A percentile compares a stretch with the other conserved stretches of the same genome.
Conservation (phyloP, 2,329 filamentous ascomycete species). For the Paecilomyces fulvus region DNA sequence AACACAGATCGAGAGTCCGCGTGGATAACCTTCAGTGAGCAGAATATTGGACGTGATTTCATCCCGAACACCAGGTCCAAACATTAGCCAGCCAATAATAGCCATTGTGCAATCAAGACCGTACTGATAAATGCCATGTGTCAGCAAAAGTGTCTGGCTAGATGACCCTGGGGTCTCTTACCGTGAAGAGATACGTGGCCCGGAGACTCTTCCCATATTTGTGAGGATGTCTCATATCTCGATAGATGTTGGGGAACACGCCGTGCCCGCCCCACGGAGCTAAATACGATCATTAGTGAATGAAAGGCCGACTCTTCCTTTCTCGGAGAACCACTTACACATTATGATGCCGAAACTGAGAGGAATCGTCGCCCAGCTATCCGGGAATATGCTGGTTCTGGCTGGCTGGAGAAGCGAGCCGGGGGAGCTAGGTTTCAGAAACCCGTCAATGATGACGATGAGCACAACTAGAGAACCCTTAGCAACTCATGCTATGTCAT, state of each 20-base stretch:
- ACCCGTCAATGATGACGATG: slow-evolving; percentile 76
- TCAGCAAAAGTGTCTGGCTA: background rate
- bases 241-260: slow-evolving; percentile 78
- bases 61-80: slow-evolving; percentile 77
- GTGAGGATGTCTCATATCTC: slow-evolving; percentile 71
- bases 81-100: slow-evolving; percentile 84
- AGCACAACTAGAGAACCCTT: slow-evolving; percentile 57
- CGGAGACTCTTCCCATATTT: slow-evolving; percentile 70
- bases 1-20: slow-evolving; percentile 65
- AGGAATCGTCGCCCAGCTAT: slow-evolving; percentile 78
- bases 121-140: slow-evolving; percentile 44
- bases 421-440: slow-evolving; percentile 68
- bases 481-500: slow-evolving; percentile 10
- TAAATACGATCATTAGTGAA: slow-evolving; percentile 11
- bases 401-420: slow-evolving; percentile 79
- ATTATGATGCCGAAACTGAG: slow-evolving; percentile 85
- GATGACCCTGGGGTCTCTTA: slow-evolving; percentile 33
- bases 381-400: slow-evolving; percentile 69
- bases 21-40: slow-evolving; percentile 63
- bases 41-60: slow-evolving; percentile 84
- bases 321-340: slow-evolving; percentile 38
- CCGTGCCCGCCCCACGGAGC: slow-evolving; percentile 62
- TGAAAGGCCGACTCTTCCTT: background rate
- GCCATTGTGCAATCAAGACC: slow-evolving; percentile 74
- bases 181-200: slow-evolving; percentile 77